phyloP scores from a whole-genome alignment of 352 stramenopile genomes.

The Blastocystis sp. region DNA sequence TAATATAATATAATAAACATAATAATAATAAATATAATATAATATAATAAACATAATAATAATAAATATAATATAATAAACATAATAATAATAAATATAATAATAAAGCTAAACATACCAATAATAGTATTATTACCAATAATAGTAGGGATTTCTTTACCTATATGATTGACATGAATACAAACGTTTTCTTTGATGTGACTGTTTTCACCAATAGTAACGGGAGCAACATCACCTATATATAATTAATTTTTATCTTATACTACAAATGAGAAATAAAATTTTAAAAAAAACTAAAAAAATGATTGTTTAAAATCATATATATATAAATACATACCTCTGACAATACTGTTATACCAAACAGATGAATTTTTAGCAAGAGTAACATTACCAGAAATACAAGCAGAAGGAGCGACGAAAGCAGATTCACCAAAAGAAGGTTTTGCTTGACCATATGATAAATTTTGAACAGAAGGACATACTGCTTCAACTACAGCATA shows the following conservation, averaged over 20 bases:
- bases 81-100: not conserved
- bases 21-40: no score
- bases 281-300: no score
- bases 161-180: constrained; percentile 27
- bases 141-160: constrained; percentile 6
- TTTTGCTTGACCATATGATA: constrained; percentile 14
- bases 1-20: no score
- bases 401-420: constrained; percentile 16
- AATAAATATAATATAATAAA: no score
- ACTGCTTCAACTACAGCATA: constrained; percentile 26
- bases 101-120: not conserved
- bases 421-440: not conserved
- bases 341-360: constrained; percentile 11
- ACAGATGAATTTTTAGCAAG: constrained; percentile 14
- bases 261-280: no score
- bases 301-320: no score
- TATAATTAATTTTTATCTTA: no score
- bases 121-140: constrained; percentile 29
- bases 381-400: constrained; percentile 21
- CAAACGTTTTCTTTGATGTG: constrained; percentile 32
- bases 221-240: constrained; percentile 25
- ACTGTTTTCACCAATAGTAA: constrained; percentile 24
- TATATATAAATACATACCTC: not conserved
- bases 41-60: no score
- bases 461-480: constrained; percentile 17